Evolutionary conservation across 2,329 filamentous ascomycete species (phyloP).

Genomic region (Furcasterigmium sp.): DNA sequence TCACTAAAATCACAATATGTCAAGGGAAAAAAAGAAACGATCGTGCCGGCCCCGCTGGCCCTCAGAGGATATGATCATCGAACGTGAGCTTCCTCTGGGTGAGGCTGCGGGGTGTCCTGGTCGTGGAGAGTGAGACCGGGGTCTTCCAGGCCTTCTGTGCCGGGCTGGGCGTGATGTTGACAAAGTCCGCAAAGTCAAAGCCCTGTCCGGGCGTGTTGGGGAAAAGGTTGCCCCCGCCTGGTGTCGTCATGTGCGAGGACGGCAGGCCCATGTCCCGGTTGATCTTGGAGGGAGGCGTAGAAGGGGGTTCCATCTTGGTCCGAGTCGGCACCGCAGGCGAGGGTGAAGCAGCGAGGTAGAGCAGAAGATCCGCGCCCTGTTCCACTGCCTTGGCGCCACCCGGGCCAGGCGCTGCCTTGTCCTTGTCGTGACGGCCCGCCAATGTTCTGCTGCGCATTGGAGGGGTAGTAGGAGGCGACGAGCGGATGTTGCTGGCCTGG

Average conservation of each 20-base stretch:
- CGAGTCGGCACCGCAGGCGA: conserved; percentile 66
- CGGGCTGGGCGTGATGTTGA: conserved; percentile 94
- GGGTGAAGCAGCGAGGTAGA: conserved; percentile 87
- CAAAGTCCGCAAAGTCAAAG: conserved; percentile 95
- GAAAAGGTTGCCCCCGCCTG: conserved; percentile 63
- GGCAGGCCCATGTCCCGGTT: conserved; percentile 63
- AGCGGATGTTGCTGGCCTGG: conserved; percentile 55
- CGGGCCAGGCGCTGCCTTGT: conserved; percentile 31
- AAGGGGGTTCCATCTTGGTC: conserved; percentile 60
- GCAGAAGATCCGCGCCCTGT: conserved; percentile 73
- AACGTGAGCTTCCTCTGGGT: conserved; percentile 77
- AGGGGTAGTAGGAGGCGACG: conserved; percentile 85
- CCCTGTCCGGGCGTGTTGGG: conserved; percentile 74
- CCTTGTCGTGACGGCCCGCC: conserved; percentile 40
- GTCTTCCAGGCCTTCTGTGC: conserved; percentile 89
- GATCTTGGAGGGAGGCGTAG: conserved; percentile 66
- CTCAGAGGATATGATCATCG: conserved; percentile 60
- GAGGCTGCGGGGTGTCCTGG: conserved; percentile 57
- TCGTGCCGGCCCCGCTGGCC: too few species aligned
- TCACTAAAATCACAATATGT: too few species aligned
- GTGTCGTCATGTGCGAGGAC: conserved; percentile 87
- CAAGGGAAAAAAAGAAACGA: too few species aligned
- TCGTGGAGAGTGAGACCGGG: conserved; percentile 49
- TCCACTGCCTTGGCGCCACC: conserved; percentile 59
- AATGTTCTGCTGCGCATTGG: conserved; percentile 55